phyloP scores from a whole-genome alignment of 1,139 yeast genomes.

The Kluyveromyces sp. region DNA sequence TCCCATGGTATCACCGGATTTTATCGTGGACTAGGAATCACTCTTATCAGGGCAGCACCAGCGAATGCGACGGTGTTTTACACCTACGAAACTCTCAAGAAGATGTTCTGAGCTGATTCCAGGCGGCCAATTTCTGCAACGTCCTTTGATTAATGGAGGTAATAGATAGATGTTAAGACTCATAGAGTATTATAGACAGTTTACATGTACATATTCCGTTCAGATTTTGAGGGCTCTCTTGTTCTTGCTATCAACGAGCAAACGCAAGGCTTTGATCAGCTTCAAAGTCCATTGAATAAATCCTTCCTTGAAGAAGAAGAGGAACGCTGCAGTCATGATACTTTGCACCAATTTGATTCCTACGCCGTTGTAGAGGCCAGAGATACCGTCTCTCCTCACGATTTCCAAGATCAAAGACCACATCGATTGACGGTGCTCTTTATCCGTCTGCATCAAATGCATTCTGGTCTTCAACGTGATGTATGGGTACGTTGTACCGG shows the following conservation, averaged over 20 bases:
- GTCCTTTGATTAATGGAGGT: no score
- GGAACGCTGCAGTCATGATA: slow-evolving; percentile 80
- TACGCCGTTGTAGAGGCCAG: slow-evolving; percentile 75
- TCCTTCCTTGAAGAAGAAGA: slow-evolving; percentile 88
- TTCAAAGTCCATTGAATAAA: slow-evolving; percentile 38
- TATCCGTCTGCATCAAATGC: slow-evolving; percentile 45
- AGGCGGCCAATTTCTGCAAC: neutral
- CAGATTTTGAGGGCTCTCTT: neutral
- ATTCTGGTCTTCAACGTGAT: slow-evolving; percentile 83
- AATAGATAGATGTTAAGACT: neutral
- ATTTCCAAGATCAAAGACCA: slow-evolving; percentile 39
- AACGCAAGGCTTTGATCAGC: slow-evolving; percentile 13
- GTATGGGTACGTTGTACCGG: slow-evolving; percentile 83
- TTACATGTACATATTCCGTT: neutral
- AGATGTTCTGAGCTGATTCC: neutral
- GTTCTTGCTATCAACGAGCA: slow-evolving; percentile 6
- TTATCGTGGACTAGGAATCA: slow-evolving; percentile 81
- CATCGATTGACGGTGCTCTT: slow-evolving; percentile 17
- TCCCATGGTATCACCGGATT: slow-evolving; percentile 49
- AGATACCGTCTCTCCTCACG: slow-evolving; percentile 58
- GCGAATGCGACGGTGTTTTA: slow-evolving; percentile 85
- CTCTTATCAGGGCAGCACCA: slow-evolving; percentile 76
- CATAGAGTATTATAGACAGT: neutral
- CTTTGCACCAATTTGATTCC: slow-evolving; percentile 75
- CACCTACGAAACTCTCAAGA: slow-evolving; percentile 54